A percentile compares a stretch with the other conserved stretches of the same genome.
Evolutionary conservation across 345 rosid genomes (phyloP).

Genomic region (Pugionium dolabratum): DNA sequence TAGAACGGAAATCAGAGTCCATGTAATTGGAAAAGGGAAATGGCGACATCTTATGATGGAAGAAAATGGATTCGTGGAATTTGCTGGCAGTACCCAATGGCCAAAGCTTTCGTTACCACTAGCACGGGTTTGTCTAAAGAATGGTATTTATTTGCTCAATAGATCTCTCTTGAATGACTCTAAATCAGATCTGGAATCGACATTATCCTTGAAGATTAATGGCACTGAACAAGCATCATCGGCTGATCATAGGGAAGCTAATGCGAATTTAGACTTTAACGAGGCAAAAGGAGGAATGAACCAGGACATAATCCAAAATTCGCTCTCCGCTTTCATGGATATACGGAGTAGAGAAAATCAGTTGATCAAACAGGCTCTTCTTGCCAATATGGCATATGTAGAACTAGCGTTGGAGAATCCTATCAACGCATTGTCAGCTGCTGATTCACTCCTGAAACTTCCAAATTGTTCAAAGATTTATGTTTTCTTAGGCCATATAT

Average conservation of each 20-base stretch:
- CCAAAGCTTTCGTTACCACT: constrained; percentile 71
- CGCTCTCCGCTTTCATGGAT: constrained; percentile 61
- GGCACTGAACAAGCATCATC: constrained; percentile 47
- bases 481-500: constrained; percentile 70
- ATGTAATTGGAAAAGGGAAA: constrained; percentile 85
- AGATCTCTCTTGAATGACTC: constrained; percentile 45
- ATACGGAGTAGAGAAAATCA: constrained; percentile 52
- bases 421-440: constrained; percentile 61
- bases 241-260: constrained; percentile 52
- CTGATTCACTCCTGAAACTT: constrained; percentile 69
- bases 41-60: constrained; percentile 80
- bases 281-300: constrained; percentile 71
- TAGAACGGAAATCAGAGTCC: constrained; percentile 56
- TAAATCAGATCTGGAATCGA: constrained; percentile 45
- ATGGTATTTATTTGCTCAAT: constrained; percentile 73
- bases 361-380: constrained; percentile 71
- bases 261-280: constrained; percentile 68
- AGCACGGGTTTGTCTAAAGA: constrained; percentile 78
- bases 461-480: constrained; percentile 71
- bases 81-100: constrained; percentile 49
- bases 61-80: constrained; percentile 51
- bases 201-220: constrained; percentile 47
- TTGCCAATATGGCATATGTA: constrained; percentile 74
- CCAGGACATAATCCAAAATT: constrained; percentile 64
- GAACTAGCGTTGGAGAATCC: constrained; percentile 92